Evolutionary conservation across 2,329 filamentous ascomycete species (phyloP), one percentile per base, ranked within the genome.

Genomic region (Monilinia laxa): DNA sequence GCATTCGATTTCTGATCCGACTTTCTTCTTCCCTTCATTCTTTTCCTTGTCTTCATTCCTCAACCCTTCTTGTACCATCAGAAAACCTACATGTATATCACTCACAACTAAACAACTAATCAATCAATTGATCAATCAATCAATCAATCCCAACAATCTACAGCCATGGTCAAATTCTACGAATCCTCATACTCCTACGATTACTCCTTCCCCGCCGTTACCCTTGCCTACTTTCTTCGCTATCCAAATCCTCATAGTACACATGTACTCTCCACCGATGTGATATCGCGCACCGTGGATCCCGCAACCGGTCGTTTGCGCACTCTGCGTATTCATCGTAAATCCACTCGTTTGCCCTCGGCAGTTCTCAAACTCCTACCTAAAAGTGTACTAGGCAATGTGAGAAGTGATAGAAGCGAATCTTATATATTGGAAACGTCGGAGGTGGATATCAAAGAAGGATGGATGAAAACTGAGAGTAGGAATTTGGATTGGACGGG

Each of bases 181-280:
- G 75, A 76, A 64, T 87, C 86, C 73, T 87, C 85, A 79, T 89
- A 91, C 77, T 86, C 84, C 74, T 93, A 93, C 83, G 84, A 88
- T 71, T 92, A 94, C 79, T 89, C 90, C 59, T 94, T 94, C 81
- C 88, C 90, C 69, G 91, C 91, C 77, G 91, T 95, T 69, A 92
- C 91, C 59, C 88, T 95, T 78, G 91, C 91, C 80, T 95, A 92
- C 84, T 95, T 94, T 80, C 88, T 95, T 60, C 90, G 91, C 71
- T 95, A 95, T 80, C 92, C 90, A 68, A 95, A 94, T 75, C 91
- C 91, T 9, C 93, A 94, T 80, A 89, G 88, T 71, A 87, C 85
- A 70, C 91, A 95, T 80, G 91, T 95, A 64, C 82, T 93, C 73
- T 92, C 90, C 75, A 93, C 90, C 78, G 91, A 95, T 78, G 92